phyloP scores from a whole-genome alignment of 2,329 filamentous ascomycete genomes.

The Scedosporium boydii region DNA sequence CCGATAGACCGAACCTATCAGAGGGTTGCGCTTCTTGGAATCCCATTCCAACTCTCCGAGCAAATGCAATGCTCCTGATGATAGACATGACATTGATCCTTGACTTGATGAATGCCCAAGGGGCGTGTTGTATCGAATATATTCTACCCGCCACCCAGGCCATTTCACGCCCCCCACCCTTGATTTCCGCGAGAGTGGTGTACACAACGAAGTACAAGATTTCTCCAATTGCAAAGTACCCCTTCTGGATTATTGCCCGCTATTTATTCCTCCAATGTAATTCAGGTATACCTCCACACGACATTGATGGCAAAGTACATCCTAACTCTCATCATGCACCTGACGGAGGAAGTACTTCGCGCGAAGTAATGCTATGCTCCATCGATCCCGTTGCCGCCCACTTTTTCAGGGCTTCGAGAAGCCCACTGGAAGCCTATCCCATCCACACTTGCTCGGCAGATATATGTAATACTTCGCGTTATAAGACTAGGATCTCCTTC shows the following conservation, averaged over 20 bases:
- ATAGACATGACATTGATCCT: no score
- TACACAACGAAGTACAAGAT: background rate
- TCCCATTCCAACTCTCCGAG: background rate
- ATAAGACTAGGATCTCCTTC: background rate
- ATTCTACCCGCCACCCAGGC: background rate
- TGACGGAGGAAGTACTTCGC: no score
- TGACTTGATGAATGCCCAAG: background rate
- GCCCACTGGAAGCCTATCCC: background rate
- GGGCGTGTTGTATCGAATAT: background rate
- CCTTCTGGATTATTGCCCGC: background rate
- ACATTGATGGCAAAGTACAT: no score
- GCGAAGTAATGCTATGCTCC: background rate
- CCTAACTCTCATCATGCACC: background rate
- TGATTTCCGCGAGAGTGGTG: background rate
- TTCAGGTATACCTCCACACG: no score
- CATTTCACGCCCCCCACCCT: background rate
- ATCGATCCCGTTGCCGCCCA: background rate
- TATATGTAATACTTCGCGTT: background rate
- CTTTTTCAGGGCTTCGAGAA: conserved; percentile 4
- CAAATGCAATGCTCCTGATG: background rate
- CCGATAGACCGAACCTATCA: background rate
- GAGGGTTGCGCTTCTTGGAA: background rate
- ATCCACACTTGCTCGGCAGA: conserved; percentile 1
- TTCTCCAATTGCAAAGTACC: background rate
- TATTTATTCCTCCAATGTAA: background rate